Percentiles rank a stretch among this genome's conserved stretches.
Evolutionary conservation across 2,329 filamentous ascomycete genomes (phyloP).

Genomic region (Colletotrichum sp.): DNA sequence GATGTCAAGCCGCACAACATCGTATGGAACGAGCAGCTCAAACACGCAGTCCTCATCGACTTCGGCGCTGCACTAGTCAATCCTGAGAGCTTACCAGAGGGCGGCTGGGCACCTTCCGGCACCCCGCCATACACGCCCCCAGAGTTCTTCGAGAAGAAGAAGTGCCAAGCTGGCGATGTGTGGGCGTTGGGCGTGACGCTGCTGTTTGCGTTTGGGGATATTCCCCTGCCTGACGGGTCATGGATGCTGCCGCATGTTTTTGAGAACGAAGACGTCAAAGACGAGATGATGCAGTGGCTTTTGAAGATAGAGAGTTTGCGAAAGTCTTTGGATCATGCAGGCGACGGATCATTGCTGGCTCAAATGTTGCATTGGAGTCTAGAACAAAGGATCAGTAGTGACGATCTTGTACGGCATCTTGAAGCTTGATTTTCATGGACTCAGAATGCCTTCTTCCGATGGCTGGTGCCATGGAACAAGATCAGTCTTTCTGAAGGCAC

Average conservation of each 20-base stretch:
- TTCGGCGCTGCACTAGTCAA: not conserved
- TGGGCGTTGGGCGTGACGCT: not conserved
- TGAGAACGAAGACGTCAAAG: not conserved
- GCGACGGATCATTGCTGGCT: not conserved
- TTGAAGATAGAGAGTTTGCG: fast-evolving
- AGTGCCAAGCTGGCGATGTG: not conserved
- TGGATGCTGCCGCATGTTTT: not conserved
- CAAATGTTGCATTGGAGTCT: not conserved
- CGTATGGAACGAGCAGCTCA: not conserved
- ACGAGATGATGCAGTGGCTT: not conserved
- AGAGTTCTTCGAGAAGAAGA: not conserved
- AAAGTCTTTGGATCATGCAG: not conserved
- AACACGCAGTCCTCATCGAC: not conserved
- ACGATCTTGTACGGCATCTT: not conserved
- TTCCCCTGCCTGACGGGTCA: not conserved
- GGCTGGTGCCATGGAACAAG: too few relatives aligned
- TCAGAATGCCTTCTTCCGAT: too few relatives aligned
- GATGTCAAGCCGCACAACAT: not conserved
- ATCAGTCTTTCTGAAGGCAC: too few relatives aligned
- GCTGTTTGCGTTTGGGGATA: not conserved
- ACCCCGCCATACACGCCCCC: not conserved
- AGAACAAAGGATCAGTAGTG: not conserved
- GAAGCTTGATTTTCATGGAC: not conserved
- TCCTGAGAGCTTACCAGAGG: not conserved
- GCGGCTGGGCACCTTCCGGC: not conserved